Evolutionary conservation across 2,329 filamentous ascomycete genomes (phyloP).

Genomic region (Phialocephala subalpina): DNA sequence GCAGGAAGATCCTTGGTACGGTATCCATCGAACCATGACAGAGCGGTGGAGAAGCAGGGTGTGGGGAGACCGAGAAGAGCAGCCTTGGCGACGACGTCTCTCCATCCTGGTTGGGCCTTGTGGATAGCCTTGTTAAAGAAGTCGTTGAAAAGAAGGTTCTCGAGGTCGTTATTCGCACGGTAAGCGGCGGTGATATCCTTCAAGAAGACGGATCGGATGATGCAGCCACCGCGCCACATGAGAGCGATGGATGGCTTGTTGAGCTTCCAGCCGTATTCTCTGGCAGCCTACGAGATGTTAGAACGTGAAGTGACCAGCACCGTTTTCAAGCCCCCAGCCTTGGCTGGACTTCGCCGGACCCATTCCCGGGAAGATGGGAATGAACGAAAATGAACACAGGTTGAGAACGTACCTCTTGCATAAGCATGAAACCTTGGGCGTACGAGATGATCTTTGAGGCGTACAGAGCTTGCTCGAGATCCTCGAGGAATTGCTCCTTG

Average conservation of each 20-base stretch:
- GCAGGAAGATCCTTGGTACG: slow-evolving; percentile 95
- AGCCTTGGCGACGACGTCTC: slow-evolving; percentile 89
- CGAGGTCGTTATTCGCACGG: slow-evolving; percentile 90
- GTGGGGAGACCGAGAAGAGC: slow-evolving; percentile 95
- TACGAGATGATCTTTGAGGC: slow-evolving; percentile 99
- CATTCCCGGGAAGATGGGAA: too few species aligned
- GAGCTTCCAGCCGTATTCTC: slow-evolving; percentile 97
- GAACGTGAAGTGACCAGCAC: background rate
- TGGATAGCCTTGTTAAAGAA: slow-evolving; percentile 99
- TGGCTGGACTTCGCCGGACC: too few species aligned
- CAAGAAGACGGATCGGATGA: slow-evolving; percentile 99
- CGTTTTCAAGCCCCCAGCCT: too few species aligned
- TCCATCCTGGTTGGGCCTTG: slow-evolving; percentile 92
- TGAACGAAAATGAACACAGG: too few species aligned
- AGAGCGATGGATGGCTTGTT: slow-evolving; percentile 99
- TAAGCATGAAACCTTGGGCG: slow-evolving; percentile 99
- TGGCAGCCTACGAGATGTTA: slow-evolving; percentile 73
- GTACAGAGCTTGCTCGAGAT: slow-evolving; percentile 98
- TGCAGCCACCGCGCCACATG: slow-evolving; percentile 99
- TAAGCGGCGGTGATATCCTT: slow-evolving; percentile 99
- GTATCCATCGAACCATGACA: slow-evolving; percentile 99
- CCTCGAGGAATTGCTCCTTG: slow-evolving; percentile 91
- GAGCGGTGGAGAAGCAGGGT: slow-evolving; percentile 94
- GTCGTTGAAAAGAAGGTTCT: slow-evolving; percentile 98
- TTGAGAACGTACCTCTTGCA: slow-evolving; percentile 93